phyloP scores from a whole-genome alignment of 2,329 filamentous ascomycete genomes.

The Fusarium napiforme region DNA sequence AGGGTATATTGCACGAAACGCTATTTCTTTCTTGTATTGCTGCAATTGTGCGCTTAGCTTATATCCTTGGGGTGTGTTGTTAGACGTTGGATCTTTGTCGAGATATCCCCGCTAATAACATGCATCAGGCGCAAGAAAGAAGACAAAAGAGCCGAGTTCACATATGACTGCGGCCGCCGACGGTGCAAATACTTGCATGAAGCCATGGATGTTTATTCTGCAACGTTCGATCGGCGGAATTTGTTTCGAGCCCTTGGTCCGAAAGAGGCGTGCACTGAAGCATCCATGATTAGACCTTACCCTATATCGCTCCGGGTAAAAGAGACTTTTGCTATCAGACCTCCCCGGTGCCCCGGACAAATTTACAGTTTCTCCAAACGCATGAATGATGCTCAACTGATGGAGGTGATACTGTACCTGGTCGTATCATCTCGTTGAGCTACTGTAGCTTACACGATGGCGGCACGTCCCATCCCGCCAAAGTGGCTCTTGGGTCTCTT shows the following conservation, averaged over 20 bases:
- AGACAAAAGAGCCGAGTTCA: not conserved
- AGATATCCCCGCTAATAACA: not conserved
- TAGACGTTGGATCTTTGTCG: slow-evolving; percentile 12
- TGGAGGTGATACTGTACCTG: not conserved
- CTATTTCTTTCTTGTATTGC: not conserved
- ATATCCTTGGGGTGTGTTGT: slow-evolving; percentile 25
- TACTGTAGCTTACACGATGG: not conserved
- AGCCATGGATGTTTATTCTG: slow-evolving; percentile 16
- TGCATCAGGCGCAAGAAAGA: slow-evolving; percentile 11
- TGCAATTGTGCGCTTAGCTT: slow-evolving; percentile 10
- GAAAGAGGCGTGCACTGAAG: not conserved
- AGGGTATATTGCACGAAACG: not conserved
- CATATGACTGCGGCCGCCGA: slow-evolving; percentile 15
- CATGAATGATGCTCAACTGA: not conserved
- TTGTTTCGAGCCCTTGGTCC: slow-evolving; percentile 19
- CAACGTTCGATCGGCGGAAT: slow-evolving; percentile 14
- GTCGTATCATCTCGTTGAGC: not conserved
- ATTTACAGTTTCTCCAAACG: not conserved
- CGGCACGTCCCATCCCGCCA: slow-evolving; percentile 42
- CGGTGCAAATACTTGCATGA: slow-evolving; percentile 20
- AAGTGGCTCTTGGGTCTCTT: slow-evolving; percentile 1
- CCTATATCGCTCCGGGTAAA: slow-evolving; percentile 21
- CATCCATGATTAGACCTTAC: slow-evolving; percentile 16
- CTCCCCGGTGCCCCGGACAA: slow-evolving; percentile 12
- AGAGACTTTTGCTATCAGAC: slow-evolving; percentile 1